Evolutionary conservation across 2,329 filamentous ascomycete species (phyloP).

Genomic region (Westerdykella aurantiaca): DNA sequence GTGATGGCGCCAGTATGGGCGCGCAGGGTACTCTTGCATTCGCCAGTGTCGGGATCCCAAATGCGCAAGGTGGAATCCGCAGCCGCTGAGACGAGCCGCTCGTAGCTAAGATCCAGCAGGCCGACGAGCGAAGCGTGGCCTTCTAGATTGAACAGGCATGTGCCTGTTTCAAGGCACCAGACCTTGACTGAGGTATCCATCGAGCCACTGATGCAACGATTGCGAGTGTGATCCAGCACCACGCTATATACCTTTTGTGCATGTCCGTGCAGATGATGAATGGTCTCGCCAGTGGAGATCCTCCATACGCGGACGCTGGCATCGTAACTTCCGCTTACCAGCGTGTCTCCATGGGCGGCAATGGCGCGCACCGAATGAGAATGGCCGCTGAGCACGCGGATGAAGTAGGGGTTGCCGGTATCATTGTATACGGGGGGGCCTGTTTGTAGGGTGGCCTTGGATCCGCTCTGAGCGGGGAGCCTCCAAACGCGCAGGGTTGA

Average conservation of each 20-base stretch:
- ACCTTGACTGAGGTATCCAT: conserved; percentile 99
- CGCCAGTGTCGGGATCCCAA: conserved; percentile 91
- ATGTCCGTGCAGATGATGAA: conserved; percentile 82
- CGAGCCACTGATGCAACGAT: conserved; percentile 92
- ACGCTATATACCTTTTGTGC: conserved; percentile 95
- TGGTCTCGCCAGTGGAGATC: conserved; percentile 85
- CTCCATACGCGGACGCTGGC: conserved; percentile 94
- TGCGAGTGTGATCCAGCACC: conserved; percentile 83
- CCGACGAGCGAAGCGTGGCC: conserved; percentile 91
- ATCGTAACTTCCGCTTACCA: conserved; percentile 98
- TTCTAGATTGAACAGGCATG: conserved; percentile 82
- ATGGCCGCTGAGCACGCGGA: conserved; percentile 80
- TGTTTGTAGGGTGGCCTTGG: conserved; percentile 71
- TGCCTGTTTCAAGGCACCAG: conserved; percentile 85
- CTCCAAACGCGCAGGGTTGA: conserved; percentile 93
- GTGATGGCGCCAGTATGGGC: conserved; percentile 97
- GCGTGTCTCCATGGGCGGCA: conserved; percentile 85
- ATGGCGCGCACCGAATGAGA: conserved; percentile 93
- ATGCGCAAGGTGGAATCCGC: conserved; percentile 93
- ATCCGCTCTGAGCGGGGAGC: conserved; percentile 67
- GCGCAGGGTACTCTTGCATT: conserved; percentile 82
- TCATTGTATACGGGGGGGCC: conserved; percentile 62
- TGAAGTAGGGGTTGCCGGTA: conserved; percentile 87
- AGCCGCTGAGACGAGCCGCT: conserved; percentile 87
- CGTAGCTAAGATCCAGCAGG: conserved; percentile 79